These are phyloP conservation scores for Metarhizium anisopliae DNA, from an alignment of 2,329 filamentous ascomycete species.

Conservation along the genomic window DNA sequence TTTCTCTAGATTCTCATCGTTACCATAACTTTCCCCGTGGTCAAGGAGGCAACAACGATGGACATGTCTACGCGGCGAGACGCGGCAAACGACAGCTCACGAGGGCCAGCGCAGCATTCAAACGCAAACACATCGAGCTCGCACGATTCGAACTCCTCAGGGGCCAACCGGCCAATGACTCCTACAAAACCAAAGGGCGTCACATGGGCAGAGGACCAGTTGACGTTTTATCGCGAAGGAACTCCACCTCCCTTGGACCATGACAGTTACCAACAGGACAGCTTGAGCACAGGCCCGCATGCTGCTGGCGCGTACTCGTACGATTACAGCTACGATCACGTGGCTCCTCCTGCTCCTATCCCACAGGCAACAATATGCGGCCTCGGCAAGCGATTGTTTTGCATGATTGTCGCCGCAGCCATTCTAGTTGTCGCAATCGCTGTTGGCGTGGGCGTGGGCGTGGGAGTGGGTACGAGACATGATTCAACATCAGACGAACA, in stretches of 20 bases:
- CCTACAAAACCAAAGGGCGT: background rate
- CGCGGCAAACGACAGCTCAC: background rate
- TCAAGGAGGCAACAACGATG: background rate
- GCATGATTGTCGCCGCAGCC: slow-evolving; percentile 21
- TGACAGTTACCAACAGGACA: slow-evolving; percentile 2
- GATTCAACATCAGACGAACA: background rate
- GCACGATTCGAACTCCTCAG: background rate
- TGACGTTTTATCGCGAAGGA: slow-evolving; percentile 31
- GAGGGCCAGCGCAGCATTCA: background rate
- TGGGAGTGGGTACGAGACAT: slow-evolving; percentile 23
- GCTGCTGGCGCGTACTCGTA: slow-evolving; percentile 12
- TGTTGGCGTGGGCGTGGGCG: slow-evolving; percentile 30
- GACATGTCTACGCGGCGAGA: slow-evolving; percentile 1
- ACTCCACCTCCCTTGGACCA: slow-evolving; percentile 24
- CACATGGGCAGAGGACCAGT: slow-evolving; percentile 12
- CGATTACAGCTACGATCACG: slow-evolving; percentile 17
- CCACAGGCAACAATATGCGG: slow-evolving; percentile 15
- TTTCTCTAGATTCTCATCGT: background rate
- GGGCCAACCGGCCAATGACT: background rate
- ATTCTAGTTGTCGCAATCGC: slow-evolving; percentile 24
- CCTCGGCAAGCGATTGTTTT: slow-evolving; percentile 24
- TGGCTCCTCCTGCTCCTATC: slow-evolving; percentile 13
- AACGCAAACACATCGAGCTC: background rate
- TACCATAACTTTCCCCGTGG: background rate
- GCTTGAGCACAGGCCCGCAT: background rate